Evolutionary conservation across 306 rosid genomes (phyloP).

Genomic region (Cotoneaster glaucophyllus): DNA sequence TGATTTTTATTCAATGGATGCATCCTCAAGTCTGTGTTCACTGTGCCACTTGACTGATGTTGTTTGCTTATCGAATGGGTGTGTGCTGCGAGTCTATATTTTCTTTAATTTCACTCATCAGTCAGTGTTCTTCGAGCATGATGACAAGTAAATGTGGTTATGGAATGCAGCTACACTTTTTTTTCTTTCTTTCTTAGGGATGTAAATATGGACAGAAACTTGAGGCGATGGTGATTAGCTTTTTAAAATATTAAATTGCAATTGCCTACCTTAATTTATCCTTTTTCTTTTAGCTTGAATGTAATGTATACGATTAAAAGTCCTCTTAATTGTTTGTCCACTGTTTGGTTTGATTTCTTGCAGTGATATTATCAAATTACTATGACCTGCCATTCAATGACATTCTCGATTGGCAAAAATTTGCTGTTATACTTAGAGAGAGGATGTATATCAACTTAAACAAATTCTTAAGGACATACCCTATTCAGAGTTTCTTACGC

Average conservation of each 20-base stretch:
- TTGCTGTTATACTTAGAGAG: conserved; percentile 74
- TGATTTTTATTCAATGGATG: not conserved
- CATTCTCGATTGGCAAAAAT: conserved; percentile 84
- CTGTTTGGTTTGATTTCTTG: conserved; percentile 30
- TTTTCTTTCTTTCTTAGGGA: not conserved
- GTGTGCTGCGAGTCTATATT: not conserved
- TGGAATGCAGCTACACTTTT: not conserved
- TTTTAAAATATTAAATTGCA: not conserved
- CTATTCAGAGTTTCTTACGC: conserved; percentile 51
- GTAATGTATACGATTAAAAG: not conserved
- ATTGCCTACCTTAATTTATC: not conserved
- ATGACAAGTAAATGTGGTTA: not conserved
- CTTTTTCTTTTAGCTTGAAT: conserved; percentile 16
- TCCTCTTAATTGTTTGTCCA: conserved; percentile 11
- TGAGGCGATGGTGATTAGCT: not conserved
- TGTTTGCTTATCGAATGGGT: not conserved
- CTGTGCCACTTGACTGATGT: not conserved
- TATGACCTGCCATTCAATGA: conserved; percentile 96
- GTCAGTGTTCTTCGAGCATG: not conserved
- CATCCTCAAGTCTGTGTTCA: not conserved
- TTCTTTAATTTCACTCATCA: not conserved
- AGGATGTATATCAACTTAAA: conserved; percentile 77
- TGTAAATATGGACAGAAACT: not conserved
- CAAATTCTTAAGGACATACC: conserved; percentile 73
- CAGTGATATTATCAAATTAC: conserved; percentile 88